Base-by-base conservation (phyloP, 768 basidiomycete species). In the Boletus subcaerulescens region DNA sequence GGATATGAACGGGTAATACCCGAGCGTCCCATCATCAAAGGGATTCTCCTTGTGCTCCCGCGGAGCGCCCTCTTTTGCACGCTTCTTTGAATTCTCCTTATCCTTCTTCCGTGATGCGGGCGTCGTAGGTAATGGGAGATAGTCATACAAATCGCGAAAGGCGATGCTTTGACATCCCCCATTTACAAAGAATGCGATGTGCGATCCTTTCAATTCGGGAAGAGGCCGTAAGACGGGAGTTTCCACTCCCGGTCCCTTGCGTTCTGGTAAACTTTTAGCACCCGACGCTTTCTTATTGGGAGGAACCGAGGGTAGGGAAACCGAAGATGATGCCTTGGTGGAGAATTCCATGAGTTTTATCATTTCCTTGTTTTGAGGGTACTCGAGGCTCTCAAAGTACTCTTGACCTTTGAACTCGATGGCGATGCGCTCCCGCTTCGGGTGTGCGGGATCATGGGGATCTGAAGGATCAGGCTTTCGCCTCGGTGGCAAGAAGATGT, bases 401-500 rank as follows among this genome's bases (percentile, higher is more conserved):
- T 93, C 89, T 71, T 96, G 94, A n/a, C 91, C 91, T 72, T 96
- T 97, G 73, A 93, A 91, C 56, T 91, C 89, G 66, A 99, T 95
- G 4, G 95, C 84, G 56, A 96, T 90, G 52, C 97, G 90, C 65
- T 93, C 91, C 51, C 97, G 85, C 59, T 86, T 84, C 58, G 97
- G 73, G 59, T 87, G 86, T 5, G 89, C 88, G 11, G 95, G 89
- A 68, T 97, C 91, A 60, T 84, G 73, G 2, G 80, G 78, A 65
- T 95, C 91, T 38, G 81, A 76, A 43, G 73, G 72, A 61, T 82
- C 71, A 15, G 87, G 77, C 62, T 78, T 68, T 32, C 84, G 80
- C 32, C 80, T 79, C 0, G 81, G 77, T 4, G 97, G 96, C 8
- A 98, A 82, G 38, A 82, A 89, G 48, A 99, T 91, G 69, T 95